These are phyloP conservation scores for Yarrowia sp. DNA, from an alignment of 805 yeast genomes.

Conservation along the genomic window DNA sequence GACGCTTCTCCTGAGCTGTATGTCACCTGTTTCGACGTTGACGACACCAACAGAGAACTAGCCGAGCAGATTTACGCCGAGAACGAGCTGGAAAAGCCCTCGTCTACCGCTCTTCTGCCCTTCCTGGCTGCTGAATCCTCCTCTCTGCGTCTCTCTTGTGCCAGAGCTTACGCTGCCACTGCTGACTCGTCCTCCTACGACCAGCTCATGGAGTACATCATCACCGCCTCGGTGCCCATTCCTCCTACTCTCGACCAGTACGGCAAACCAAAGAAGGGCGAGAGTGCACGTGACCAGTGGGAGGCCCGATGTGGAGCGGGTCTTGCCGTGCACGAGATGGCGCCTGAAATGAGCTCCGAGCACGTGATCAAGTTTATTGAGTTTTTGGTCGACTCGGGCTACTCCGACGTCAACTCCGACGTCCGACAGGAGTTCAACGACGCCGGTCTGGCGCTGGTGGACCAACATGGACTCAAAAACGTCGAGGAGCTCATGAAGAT, in stretches of 20 bases:
- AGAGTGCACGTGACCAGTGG: conserved; percentile 77
- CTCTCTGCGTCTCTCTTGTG: conserved; percentile 75
- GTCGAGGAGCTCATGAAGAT: conserved; percentile 81
- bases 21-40: conserved; percentile 79
- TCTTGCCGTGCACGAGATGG: conserved; percentile 62
- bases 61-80: conserved; percentile 90
- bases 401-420: conserved; percentile 74
- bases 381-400: conserved; percentile 66
- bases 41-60: conserved; percentile 62
- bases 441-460: conserved; percentile 81
- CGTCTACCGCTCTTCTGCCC: conserved; percentile 56
- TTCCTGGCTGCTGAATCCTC: conserved; percentile 64
- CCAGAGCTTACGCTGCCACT: conserved; percentile 72
- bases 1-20: conserved; percentile 70
- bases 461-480: conserved; percentile 63
- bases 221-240: conserved; percentile 70
- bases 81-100: conserved; percentile 61
- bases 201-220: conserved; percentile 62
- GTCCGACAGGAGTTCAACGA: conserved; percentile 86
- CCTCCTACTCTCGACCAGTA: conserved; percentile 78
- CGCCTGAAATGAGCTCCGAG: conserved; percentile 54
- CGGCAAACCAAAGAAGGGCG: conserved; percentile 71
- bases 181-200: conserved; percentile 51
- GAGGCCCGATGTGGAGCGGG: conserved; percentile 86
- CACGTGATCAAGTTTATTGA: conserved; percentile 62